These are phyloP conservation scores for Chalciporus sp. DNA, from an alignment of 1,284 basidiomycete genomes.

Conservation along the genomic window DNA sequence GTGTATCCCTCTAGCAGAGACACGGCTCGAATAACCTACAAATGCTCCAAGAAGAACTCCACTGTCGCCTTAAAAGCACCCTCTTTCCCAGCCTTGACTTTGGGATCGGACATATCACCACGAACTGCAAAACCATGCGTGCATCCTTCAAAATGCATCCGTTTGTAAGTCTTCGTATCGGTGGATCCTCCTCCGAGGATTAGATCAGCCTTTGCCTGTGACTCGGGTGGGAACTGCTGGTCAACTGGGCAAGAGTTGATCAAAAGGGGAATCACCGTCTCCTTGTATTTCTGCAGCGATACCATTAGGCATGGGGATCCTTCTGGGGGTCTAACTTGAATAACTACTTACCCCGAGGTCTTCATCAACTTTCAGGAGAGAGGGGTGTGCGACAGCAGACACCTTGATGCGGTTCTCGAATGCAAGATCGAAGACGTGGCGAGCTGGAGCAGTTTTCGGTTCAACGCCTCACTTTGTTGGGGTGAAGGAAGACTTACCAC, in stretches of 20 bases:
- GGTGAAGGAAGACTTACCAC: conserved; percentile 19
- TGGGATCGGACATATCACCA: conserved; percentile 36
- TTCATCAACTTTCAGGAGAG: conserved; percentile 40
- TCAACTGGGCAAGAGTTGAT: conserved; percentile 43
- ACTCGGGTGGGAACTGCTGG: conserved; percentile 28
- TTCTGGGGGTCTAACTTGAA: background rate
- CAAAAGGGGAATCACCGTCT: conserved; percentile 37
- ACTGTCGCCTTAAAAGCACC: conserved; percentile 32
- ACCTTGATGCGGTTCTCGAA: conserved; percentile 36
- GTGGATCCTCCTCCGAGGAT: conserved; percentile 41
- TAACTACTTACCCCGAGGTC: conserved; percentile 34
- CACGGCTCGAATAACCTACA: conserved; percentile 1
- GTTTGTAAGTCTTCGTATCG: conserved; percentile 43
- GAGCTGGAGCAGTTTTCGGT: conserved; percentile 21
- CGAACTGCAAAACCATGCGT: conserved; percentile 51
- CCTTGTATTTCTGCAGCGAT: conserved; percentile 31
- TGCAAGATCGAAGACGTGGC: conserved; percentile 39
- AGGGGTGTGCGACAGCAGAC: conserved; percentile 40
- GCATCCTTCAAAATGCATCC: conserved; percentile 43
- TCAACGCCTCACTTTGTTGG: background rate
- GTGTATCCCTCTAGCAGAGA: background rate
- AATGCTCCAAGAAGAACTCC: conserved; percentile 46
- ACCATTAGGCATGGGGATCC: background rate
- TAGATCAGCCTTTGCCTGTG: conserved; percentile 34
- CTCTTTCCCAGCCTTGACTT: conserved; percentile 15